These are phyloP conservation scores for Boletus bicolor DNA, from an alignment of 768 basidiomycete species.

Conservation along the genomic window DNA sequence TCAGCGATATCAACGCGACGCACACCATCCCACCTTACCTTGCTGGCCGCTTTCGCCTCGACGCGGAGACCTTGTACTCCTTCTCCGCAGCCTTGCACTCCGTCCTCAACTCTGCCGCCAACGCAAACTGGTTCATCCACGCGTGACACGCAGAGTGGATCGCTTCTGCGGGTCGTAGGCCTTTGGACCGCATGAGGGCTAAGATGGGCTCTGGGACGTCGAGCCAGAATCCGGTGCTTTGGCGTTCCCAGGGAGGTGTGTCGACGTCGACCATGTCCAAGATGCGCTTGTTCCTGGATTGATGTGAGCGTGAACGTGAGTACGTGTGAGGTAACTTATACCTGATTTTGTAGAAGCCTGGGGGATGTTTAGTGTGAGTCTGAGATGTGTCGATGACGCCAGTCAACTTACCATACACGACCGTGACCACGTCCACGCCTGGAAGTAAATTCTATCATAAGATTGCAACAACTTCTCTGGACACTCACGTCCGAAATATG, in stretches of 20 bases:
- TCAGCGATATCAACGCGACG: neutral
- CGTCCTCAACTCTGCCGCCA: constrained; percentile 68
- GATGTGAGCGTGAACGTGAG: neutral
- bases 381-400: neutral
- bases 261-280: constrained; percentile 77
- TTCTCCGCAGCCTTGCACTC: constrained; percentile 83
- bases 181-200: constrained; percentile 48
- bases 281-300: constrained; percentile 52
- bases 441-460: neutral
- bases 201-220: constrained; percentile 61
- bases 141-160: constrained; percentile 88
- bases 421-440: constrained; percentile 63
- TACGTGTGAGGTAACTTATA: constrained; percentile 18
- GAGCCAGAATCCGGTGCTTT: constrained; percentile 76
- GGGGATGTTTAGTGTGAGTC: neutral
- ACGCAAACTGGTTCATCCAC: constrained; percentile 70
- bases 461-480: neutral
- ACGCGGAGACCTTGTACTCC: constrained; percentile 54
- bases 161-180: constrained; percentile 67
- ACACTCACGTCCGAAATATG: constrained; percentile 70
- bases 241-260: constrained; percentile 72
- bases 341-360: constrained; percentile 82
- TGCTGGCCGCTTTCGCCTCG: constrained; percentile 64
- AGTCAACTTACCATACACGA: constrained; percentile 63
- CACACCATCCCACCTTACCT: constrained; percentile 9